These are phyloP conservation scores for Yamadazyma insecticola DNA, from an alignment of 805 yeast genomes.

Conservation along the genomic window DNA sequence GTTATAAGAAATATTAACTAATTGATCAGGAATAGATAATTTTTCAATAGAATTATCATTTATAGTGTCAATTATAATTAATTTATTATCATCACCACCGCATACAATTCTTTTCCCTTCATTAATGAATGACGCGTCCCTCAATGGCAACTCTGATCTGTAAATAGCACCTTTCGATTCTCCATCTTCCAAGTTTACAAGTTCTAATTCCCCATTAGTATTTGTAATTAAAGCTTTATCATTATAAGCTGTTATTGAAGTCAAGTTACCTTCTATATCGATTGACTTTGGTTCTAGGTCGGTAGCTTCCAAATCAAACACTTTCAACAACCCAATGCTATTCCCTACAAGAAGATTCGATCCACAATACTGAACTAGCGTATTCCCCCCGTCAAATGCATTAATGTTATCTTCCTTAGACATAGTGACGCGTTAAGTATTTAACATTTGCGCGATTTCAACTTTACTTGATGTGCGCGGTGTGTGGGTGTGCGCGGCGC, in stretches of 20 bases:
- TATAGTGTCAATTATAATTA: slow-evolving; percentile 28
- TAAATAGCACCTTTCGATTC: slow-evolving; percentile 34
- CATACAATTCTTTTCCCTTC: slow-evolving; percentile 53
- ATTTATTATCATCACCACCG: slow-evolving; percentile 65
- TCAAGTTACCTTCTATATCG: slow-evolving; percentile 45
- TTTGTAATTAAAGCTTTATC: slow-evolving; percentile 30
- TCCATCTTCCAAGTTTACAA: slow-evolving; percentile 27
- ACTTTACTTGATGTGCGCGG: too few species aligned
- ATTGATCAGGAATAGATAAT: slow-evolving; percentile 46
- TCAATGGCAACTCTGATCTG: slow-evolving; percentile 42
- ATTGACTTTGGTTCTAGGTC: slow-evolving; percentile 59
- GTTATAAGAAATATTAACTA: slow-evolving; percentile 53
- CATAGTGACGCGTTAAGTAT: neutral
- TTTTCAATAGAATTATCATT: slow-evolving; percentile 25
- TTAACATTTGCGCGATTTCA: too few species aligned
- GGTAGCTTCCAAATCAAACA: slow-evolving; percentile 41
- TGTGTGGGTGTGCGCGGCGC: too few species aligned
- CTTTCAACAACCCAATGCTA: slow-evolving; percentile 49
- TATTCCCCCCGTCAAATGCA: slow-evolving; percentile 41
- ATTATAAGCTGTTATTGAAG: slow-evolving; percentile 28
- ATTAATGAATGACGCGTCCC: slow-evolving; percentile 56
- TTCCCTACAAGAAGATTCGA: slow-evolving; percentile 47
- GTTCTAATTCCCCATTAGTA: slow-evolving; percentile 40
- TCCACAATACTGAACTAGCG: slow-evolving; percentile 22
- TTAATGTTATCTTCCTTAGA: slow-evolving; percentile 17